Percentiles rank a stretch among this genome's conserved stretches.
Evolutionary conservation across 768 basidiomycete species (phyloP).

Genomic region (Mycena floridula): DNA sequence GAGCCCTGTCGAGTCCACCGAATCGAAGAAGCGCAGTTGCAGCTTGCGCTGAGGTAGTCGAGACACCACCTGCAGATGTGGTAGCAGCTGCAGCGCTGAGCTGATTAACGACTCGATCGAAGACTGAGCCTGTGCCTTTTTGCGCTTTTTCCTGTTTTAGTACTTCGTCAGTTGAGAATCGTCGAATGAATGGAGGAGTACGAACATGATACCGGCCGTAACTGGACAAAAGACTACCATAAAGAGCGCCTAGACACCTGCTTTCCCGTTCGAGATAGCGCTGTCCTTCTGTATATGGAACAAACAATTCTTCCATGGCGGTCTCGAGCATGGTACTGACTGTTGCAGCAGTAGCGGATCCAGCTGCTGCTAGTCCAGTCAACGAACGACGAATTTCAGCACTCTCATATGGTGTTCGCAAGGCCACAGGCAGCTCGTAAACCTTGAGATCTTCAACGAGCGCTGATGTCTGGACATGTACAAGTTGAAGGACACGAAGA

Average conservation of each 20-base stretch:
- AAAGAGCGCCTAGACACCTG: conserved; percentile 75
- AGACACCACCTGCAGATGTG: conserved; percentile 49
- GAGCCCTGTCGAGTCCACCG: conserved; percentile 62
- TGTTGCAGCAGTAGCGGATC: conserved; percentile 45
- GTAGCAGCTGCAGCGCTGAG: conserved; percentile 72
- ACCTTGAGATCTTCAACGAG: conserved; percentile 89
- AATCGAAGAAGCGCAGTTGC: conserved; percentile 88
- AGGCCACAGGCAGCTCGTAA: conserved; percentile 74
- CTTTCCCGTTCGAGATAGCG: conserved; percentile 91
- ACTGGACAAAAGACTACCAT: conserved; percentile 57
- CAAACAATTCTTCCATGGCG: conserved; percentile 93
- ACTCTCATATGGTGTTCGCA: conserved; percentile 57
- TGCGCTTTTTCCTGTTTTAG: conserved; percentile 48
- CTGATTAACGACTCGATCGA: conserved; percentile 91
- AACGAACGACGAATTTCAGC: conserved; percentile 56
- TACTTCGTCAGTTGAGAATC: no score
- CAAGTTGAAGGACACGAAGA: conserved; percentile 83
- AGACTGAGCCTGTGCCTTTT: conserved; percentile 62
- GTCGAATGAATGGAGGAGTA: conserved; percentile 7
- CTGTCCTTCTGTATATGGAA: conserved; percentile 87
- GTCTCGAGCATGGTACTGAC: conserved; percentile 87
- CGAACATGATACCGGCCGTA: conserved; percentile 91
- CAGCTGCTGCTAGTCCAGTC: conserved; percentile 36
- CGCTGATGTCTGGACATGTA: conserved; percentile 69
- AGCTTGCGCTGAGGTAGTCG: conserved; percentile 74